Base-by-base conservation (phyloP, 179 eudicot species). In the Heliamphora ciliata region DNA sequence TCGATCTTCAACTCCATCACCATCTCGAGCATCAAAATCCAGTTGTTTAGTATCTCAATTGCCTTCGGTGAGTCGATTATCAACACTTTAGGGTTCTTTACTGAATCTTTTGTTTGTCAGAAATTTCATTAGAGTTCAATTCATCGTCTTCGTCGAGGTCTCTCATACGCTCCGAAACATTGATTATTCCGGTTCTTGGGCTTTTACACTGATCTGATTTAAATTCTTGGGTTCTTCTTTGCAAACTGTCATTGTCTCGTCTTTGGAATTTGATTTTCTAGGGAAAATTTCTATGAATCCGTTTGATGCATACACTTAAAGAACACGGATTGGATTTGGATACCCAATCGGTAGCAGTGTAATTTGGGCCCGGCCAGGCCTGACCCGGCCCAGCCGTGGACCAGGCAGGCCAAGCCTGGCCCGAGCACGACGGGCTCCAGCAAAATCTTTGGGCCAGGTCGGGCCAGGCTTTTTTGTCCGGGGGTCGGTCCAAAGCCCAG, bases 11-110 rank as follows among this genome's bases (percentile, higher is more conserved):
- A 70, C 14, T 87, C 84, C 4, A 74, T 52, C 9, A 92, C 90
- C 10, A 85, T 87, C 65, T 92, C 82, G n/a, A 93, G 96, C 97
- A 93, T 93, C 56, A 93, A 85, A 60, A 86, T 81, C 31, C 97
- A 88, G 78, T 90, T 85, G 76, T 87, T 91, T 4, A 93, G 86
- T 46, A 84, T 82, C 82, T 87, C 87, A 80, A 93, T 89, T 0
- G 88, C 88, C 4, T 81, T 82, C 1, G 89, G 93, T 10, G 84
- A 82, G 44, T 93, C 97, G 71, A 93, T 85, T 21, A 93, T 79
- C 5, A 84, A 48, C 8, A 82, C 81, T 5, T 66, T 66, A 46
- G 94, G 96, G 88, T 90, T 60, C 4, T 48, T 52, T 6, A 60
- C 51, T 3, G 84, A 68, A 21, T 21, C 24, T 21, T 21, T 21